These are phyloP conservation scores for Aspergillus floridensis DNA, from an alignment of 2,329 filamentous ascomycete genomes.

Conservation along the genomic window DNA sequence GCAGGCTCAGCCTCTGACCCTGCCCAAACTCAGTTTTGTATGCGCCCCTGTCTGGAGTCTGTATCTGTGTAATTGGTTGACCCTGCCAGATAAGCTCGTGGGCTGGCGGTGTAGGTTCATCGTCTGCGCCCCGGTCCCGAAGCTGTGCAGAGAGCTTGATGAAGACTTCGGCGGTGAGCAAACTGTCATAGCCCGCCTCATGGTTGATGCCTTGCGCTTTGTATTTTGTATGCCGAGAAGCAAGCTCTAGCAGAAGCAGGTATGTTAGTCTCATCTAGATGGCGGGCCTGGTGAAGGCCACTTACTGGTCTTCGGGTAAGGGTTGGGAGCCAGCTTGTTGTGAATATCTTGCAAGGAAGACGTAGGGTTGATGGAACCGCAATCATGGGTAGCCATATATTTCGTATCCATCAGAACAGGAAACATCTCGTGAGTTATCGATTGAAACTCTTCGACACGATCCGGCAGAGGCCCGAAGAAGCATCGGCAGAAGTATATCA, in stretches of 20 bases:
- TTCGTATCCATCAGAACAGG: constrained; percentile 62
- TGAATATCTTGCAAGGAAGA: constrained; percentile 34
- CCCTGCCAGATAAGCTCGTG: too few species aligned
- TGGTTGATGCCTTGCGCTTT: constrained; percentile 37
- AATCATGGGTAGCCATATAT: constrained; percentile 59
- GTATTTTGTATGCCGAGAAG: constrained; percentile 34
- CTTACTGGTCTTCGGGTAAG: constrained; percentile 33
- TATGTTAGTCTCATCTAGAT: background rate
- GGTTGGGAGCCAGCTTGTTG: constrained; percentile 23
- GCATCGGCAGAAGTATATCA: constrained; percentile 60
- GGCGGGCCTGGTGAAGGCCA: background rate
- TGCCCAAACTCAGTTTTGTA: too few species aligned
- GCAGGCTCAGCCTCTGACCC: too few species aligned
- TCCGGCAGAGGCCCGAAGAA: constrained; percentile 60
- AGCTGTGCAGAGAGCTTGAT: constrained; percentile 56
- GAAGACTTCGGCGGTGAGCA: constrained; percentile 59
- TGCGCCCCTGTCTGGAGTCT: too few species aligned
- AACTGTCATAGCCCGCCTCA: constrained; percentile 64
- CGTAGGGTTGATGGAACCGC: constrained; percentile 49
- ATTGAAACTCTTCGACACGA: constrained; percentile 54
- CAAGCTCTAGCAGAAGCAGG: constrained; percentile 24
- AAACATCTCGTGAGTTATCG: constrained; percentile 52
- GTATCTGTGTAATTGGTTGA: too few species aligned
- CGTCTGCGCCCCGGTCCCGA: constrained; percentile 34
- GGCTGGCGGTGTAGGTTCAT: background rate